These are phyloP conservation scores for Ceratobasidium sp. DNA, from an alignment of 1,284 basidiomycete genomes.

Conservation along the genomic window DNA sequence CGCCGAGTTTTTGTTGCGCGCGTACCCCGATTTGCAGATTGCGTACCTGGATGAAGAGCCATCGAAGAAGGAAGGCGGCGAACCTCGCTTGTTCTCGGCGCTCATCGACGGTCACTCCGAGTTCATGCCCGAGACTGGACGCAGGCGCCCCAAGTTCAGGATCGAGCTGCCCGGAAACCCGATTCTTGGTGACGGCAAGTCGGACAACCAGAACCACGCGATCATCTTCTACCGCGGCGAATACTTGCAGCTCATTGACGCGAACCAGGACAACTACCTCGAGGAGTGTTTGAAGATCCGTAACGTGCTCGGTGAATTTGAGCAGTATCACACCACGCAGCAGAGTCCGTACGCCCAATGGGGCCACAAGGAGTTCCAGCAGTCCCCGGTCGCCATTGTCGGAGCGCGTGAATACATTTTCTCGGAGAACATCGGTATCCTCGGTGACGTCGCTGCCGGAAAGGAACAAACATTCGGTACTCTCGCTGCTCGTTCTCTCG, in stretches of 20 bases:
- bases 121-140: slow-evolving; percentile 87
- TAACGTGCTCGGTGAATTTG: slow-evolving; percentile 95
- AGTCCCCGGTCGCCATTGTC: slow-evolving; percentile 93
- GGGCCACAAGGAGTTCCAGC: slow-evolving; percentile 86
- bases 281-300: slow-evolving; percentile 99
- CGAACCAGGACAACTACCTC: slow-evolving; percentile 99
- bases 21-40: slow-evolving; percentile 99
- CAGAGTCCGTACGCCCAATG: slow-evolving; percentile 94
- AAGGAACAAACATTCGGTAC: slow-evolving; percentile 99
- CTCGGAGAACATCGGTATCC: slow-evolving; percentile 99
- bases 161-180: slow-evolving; percentile 99
- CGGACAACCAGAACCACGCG: slow-evolving; percentile 99
- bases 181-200: slow-evolving; percentile 98
- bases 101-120: slow-evolving; percentile 98
- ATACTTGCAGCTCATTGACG: slow-evolving; percentile 98
- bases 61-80: slow-evolving; percentile 91
- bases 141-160: slow-evolving; percentile 94
- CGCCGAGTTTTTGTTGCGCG: slow-evolving; percentile 95
- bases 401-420: slow-evolving; percentile 99
- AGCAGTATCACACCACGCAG: slow-evolving; percentile 85
- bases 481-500: slow-evolving; percentile 90
- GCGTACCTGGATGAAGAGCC: slow-evolving; percentile 98
- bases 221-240: slow-evolving; percentile 99
- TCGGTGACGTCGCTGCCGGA: slow-evolving; percentile 97
- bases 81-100: slow-evolving; percentile 93